Evolutionary conservation across 2,329 filamentous ascomycete genomes (phyloP).

Genomic region (Fusarium papillatum): DNA sequence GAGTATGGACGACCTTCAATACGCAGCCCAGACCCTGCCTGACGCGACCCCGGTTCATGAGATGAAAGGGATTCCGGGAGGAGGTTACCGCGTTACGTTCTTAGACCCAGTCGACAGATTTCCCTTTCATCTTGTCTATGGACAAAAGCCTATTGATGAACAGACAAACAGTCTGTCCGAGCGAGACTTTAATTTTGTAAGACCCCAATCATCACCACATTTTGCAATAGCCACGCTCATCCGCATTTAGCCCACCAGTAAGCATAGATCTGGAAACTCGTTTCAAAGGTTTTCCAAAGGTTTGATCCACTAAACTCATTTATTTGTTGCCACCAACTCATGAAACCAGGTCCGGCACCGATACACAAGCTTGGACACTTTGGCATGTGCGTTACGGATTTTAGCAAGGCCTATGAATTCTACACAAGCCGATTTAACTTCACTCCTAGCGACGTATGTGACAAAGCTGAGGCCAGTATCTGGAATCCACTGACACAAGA

Average conservation of each 20-base stretch:
- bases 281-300: background rate
- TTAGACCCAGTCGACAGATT: conserved; percentile 48
- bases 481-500: background rate
- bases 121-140: background rate
- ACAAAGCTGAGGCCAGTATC: background rate
- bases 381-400: conserved; percentile 66
- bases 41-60: conserved; percentile 63
- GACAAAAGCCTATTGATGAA: background rate
- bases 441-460: conserved; percentile 57
- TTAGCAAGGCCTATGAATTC: conserved; percentile 62
- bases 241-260: background rate
- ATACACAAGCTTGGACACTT: conserved; percentile 69
- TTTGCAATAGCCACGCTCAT: background rate
- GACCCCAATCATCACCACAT: background rate
- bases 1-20: conserved; percentile 66
- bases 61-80: conserved; percentile 60
- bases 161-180: background rate
- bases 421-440: conserved; percentile 66
- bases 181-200: background rate
- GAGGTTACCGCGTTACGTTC: conserved; percentile 66
- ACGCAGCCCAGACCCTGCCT: conserved; percentile 61
- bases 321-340: conserved; percentile 24
- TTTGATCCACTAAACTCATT: background rate
- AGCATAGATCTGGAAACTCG: background rate
- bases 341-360: conserved; percentile 53